A percentile compares a stretch with the other conserved stretches of the same genome.
Conservation (phyloP, 306 rosid species). For the Prunus padus region DNA sequence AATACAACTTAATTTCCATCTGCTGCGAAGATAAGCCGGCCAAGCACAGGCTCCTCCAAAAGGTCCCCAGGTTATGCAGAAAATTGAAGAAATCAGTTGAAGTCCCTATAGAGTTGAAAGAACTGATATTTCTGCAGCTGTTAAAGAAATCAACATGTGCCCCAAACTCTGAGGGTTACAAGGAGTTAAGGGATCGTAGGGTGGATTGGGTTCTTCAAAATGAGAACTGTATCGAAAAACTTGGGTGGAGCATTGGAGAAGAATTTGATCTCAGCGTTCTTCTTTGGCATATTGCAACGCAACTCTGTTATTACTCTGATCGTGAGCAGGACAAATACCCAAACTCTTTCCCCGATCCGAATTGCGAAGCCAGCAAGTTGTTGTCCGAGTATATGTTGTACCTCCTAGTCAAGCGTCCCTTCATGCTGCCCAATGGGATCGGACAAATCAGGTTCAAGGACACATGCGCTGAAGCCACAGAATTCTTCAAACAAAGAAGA, state of each 20-base stretch:
- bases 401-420: conserved; percentile 11
- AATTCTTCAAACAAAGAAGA: background rate
- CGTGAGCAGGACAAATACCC: background rate
- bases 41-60: conserved; percentile 5
- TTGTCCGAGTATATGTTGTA: conserved; percentile 28
- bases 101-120: conserved; percentile 14
- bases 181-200: background rate
- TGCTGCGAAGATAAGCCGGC: conserved; percentile 10
- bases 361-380: background rate
- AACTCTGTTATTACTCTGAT: background rate
- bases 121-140: conserved; percentile 23
- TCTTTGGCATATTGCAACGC: conserved; percentile 33
- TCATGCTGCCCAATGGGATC: conserved; percentile 28
- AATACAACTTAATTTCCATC: conserved; percentile 19
- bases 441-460: conserved; percentile 21
- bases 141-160: background rate
- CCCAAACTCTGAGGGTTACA: background rate
- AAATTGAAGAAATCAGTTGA: background rate
- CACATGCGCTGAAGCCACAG: background rate
- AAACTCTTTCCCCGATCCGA: too few species aligned
- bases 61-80: background rate
- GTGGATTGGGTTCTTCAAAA: background rate
- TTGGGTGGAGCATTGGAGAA: conserved; percentile 8
- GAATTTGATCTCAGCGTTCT: conserved; percentile 30
- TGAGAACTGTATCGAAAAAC: background rate